Percentiles rank a stretch among this genome's conserved stretches.
Evolutionary conservation across 2,329 filamentous ascomycete genomes (phyloP).

Genomic region (Trichoderma sp.): DNA sequence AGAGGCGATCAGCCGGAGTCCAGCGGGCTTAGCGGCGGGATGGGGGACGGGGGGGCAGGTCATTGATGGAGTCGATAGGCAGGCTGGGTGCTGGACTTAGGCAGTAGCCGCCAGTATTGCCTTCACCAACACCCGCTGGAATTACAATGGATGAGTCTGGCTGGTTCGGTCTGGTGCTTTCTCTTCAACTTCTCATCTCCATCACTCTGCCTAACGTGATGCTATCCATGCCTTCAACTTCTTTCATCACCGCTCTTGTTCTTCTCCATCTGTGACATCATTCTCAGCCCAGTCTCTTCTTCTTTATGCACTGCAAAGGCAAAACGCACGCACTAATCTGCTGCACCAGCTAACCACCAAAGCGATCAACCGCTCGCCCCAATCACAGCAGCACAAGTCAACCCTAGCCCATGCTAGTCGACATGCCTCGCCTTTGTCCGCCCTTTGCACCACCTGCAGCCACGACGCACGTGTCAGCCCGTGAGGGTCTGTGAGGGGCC

Average conservation of each 20-base stretch:
- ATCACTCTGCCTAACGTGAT: background rate
- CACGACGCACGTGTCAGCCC: conserved; percentile 36
- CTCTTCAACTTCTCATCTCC: background rate
- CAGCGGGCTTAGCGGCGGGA: conserved; percentile 13
- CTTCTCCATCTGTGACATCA: background rate
- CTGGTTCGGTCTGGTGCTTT: background rate
- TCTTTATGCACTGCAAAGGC: background rate
- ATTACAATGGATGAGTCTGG: background rate
- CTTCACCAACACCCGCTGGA: background rate
- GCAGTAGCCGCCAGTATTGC: background rate
- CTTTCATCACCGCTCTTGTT: background rate
- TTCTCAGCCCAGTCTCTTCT: background rate
- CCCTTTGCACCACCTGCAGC: conserved; percentile 12
- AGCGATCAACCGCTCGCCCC: background rate
- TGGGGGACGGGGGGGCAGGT: background rate
- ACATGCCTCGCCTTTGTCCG: background rate
- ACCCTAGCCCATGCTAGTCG: background rate
- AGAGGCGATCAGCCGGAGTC: conserved; percentile 8
- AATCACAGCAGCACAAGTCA: background rate
- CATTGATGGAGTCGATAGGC: background rate
- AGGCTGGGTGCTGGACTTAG: background rate
- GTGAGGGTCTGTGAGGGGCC: conserved; percentile 29
- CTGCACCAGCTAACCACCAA: background rate
- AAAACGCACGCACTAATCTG: background rate
- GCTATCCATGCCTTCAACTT: background rate